These are phyloP conservation scores for Aspergillus ochraceoroseus DNA, from an alignment of 2,329 filamentous ascomycete genomes.

Conservation along the genomic window DNA sequence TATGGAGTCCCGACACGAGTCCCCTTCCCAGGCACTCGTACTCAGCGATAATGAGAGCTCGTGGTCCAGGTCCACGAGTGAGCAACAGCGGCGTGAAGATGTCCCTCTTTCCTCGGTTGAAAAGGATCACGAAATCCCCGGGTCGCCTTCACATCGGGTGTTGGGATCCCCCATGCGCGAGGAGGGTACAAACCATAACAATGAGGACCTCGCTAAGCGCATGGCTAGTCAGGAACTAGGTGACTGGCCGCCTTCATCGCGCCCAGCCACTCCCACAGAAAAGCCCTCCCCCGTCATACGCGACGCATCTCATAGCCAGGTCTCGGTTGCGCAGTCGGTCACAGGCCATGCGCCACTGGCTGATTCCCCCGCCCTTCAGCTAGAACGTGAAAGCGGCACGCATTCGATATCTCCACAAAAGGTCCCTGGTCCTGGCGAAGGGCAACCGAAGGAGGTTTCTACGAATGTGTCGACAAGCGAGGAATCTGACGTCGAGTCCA, in stretches of 20 bases:
- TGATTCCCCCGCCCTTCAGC: conserved; percentile 9
- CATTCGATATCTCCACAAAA: conserved; percentile 8
- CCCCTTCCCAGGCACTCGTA: not conserved
- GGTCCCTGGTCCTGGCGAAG: not conserved
- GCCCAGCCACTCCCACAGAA: conserved; percentile 3
- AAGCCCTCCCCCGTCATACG: conserved; percentile 1
- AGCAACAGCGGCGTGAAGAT: conserved; percentile 17
- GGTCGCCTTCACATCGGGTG: conserved; percentile 17
- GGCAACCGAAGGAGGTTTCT: not conserved
- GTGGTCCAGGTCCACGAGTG: conserved; percentile 3
- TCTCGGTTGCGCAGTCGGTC: conserved; percentile 2
- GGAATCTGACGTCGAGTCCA: not conserved
- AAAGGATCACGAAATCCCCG: conserved; percentile 18
- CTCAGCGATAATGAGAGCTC: not conserved
- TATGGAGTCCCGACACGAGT: conserved; percentile 11
- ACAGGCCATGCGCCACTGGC: not conserved
- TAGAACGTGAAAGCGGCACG: conserved; percentile 2
- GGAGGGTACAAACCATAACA: not conserved
- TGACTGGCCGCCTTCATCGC: conserved; percentile 19
- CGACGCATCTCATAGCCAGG: conserved; percentile 6
- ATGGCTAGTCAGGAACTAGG: conserved; percentile 29
- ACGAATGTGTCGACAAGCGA: no score
- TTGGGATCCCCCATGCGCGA: conserved; percentile 3
- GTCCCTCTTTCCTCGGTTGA: conserved; percentile 29
- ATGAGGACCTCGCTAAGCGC: conserved; percentile 11